phyloP scores from a whole-genome alignment of 345 rosid species.

The Populus nigra region DNA sequence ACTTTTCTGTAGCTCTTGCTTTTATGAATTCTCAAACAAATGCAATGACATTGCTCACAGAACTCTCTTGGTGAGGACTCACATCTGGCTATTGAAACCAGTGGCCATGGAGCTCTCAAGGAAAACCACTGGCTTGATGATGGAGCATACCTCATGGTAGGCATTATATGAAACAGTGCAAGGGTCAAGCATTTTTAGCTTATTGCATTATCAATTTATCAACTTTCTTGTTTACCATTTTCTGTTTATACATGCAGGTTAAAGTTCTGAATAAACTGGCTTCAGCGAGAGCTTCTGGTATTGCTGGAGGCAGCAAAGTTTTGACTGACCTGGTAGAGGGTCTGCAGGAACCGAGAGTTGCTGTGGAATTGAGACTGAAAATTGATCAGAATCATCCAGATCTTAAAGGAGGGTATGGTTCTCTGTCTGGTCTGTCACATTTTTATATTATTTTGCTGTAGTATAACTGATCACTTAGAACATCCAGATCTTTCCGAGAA shows the following conservation, averaged over 20 bases:
- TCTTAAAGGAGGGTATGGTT: constrained; percentile 83
- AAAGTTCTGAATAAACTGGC: constrained; percentile 92
- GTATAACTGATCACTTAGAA: constrained; percentile 10
- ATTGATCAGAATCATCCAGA: constrained; percentile 78
- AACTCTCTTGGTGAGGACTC: constrained; percentile 83
- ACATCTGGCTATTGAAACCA: constrained; percentile 95
- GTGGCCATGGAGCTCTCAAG: constrained; percentile 97
- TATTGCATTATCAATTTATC: neutral
- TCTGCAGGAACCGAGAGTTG: constrained; percentile 70
- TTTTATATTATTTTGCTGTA: neutral
- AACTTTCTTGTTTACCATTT: neutral
- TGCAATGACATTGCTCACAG: constrained; percentile 37
- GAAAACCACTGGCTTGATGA: constrained; percentile 99
- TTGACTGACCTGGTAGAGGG: constrained; percentile 82
- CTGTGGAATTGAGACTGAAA: constrained; percentile 82
- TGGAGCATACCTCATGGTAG: constrained; percentile 98
- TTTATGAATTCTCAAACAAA: constrained; percentile 11
- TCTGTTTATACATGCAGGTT: constrained; percentile 47
- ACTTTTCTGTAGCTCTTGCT: neutral
- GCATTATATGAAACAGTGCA: constrained; percentile 13
- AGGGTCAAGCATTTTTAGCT: neutral
- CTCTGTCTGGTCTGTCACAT: constrained; percentile 7
- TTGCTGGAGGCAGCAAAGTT: constrained; percentile 71
- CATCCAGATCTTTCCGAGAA: constrained; percentile 73
- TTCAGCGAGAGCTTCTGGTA: constrained; percentile 76